A percentile compares a stretch with the other conserved stretches of the same genome.
Evolutionary conservation across 2,329 filamentous ascomycete species (phyloP).

Genomic region (Fusarium nodosum): DNA sequence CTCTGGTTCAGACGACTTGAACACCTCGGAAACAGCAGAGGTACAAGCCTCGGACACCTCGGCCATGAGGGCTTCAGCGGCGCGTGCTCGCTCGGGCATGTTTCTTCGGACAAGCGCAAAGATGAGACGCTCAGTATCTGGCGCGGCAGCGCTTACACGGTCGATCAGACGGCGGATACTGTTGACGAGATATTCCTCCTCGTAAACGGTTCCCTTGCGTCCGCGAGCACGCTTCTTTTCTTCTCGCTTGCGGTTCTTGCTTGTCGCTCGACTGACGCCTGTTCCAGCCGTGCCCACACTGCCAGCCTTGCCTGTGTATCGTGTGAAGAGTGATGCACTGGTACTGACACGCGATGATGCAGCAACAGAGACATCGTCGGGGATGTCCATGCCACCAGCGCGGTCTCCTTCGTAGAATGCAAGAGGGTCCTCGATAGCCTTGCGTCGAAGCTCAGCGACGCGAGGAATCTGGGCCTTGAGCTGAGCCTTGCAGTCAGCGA

Average conservation of each 20-base stretch:
- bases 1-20: conserved; percentile 53
- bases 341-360: conserved; percentile 85
- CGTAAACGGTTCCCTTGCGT: conserved; percentile 97
- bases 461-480: conserved; percentile 87
- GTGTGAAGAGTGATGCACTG: conserved; percentile 88
- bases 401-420: conserved; percentile 88
- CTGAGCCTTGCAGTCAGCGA: conserved; percentile 92
- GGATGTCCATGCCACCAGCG: conserved; percentile 75
- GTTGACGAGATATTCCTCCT: conserved; percentile 96
- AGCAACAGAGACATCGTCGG: conserved; percentile 92
- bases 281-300: conserved; percentile 78
- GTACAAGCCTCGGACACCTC: conserved; percentile 81
- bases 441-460: conserved; percentile 82
- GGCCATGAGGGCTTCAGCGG: conserved; percentile 78
- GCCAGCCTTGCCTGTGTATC: conserved; percentile 81
- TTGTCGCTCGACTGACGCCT: conserved; percentile 81
- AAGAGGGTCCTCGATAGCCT: conserved; percentile 86
- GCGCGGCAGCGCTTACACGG: conserved; percentile 78
- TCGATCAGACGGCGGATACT: conserved; percentile 87
- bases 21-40: conserved; percentile 78
- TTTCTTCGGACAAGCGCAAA: conserved; percentile 81
- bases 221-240: conserved; percentile 95
- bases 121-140: conserved; percentile 81
- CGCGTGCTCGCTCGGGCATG: conserved; percentile 89
- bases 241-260: conserved; percentile 88